Conservation (phyloP, 1,284 basidiomycete species). For the Agroathelia rolfsii region DNA sequence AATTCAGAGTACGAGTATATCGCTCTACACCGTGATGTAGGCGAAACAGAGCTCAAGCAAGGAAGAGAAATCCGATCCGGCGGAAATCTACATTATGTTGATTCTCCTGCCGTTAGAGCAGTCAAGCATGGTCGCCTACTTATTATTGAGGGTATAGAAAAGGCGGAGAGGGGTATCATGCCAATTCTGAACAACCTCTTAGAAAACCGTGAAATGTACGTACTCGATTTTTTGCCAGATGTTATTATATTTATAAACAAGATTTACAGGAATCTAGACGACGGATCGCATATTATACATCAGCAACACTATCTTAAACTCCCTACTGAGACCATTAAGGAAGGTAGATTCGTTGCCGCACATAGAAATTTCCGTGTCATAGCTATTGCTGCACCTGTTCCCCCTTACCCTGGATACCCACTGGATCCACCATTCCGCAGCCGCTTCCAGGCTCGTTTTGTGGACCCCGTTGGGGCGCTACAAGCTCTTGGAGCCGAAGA, state of each 20-base stretch:
- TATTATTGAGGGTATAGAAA: slow-evolving; percentile 60
- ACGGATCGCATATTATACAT: slow-evolving; percentile 65
- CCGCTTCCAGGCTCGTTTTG: slow-evolving; percentile 57
- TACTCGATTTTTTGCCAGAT: not conserved
- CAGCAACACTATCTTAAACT: slow-evolving; percentile 45
- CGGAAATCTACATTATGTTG: slow-evolving; percentile 52
- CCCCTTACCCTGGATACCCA: slow-evolving; percentile 56
- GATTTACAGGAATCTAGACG: slow-evolving; percentile 46
- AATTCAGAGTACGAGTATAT: slow-evolving; percentile 61
- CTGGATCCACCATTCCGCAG: slow-evolving; percentile 60
- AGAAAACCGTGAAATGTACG: slow-evolving; percentile 58
- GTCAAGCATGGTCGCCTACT: slow-evolving; percentile 58
- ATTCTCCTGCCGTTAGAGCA: slow-evolving; percentile 54
- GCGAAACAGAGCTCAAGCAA: slow-evolving; percentile 64
- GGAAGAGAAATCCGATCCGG: slow-evolving; percentile 51
- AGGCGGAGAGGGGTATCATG: slow-evolving; percentile 57
- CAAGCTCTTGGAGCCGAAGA: slow-evolving; percentile 27
- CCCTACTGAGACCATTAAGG: slow-evolving; percentile 26
- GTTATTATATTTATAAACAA: not conserved
- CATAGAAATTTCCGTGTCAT: slow-evolving; percentile 56
- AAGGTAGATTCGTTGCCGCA: slow-evolving; percentile 49
- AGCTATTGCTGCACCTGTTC: slow-evolving; percentile 56
- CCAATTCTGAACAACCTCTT: slow-evolving; percentile 55
- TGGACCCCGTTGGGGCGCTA: slow-evolving; percentile 49
- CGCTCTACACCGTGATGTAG: slow-evolving; percentile 53